A percentile compares a stretch with the other conserved stretches of the same genome.
These are phyloP conservation scores for Candida montana DNA, from an alignment of 805 yeast genomes.

Conservation along the genomic window DNA sequence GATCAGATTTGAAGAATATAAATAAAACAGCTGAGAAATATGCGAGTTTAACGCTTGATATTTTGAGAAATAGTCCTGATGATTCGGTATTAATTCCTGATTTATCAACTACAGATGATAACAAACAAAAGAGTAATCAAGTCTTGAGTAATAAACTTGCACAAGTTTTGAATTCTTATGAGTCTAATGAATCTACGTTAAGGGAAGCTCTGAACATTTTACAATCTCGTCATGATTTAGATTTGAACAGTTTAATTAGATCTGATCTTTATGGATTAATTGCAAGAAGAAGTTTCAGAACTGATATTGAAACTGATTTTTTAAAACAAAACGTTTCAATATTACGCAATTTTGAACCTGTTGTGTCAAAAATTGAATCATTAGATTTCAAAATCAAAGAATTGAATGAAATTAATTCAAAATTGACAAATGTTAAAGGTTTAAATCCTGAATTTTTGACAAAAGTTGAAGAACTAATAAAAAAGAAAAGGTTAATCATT, in stretches of 20 bases:
- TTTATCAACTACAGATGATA: slow-evolving; percentile 4
- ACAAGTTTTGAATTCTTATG: slow-evolving; percentile 29
- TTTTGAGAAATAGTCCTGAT: slow-evolving; percentile 25
- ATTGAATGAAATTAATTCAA: slow-evolving; percentile 14
- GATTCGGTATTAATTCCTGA: slow-evolving; percentile 9
- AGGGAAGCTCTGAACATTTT: slow-evolving; percentile 30
- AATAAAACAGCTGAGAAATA: slow-evolving; percentile 38
- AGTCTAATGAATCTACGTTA: slow-evolving; percentile 26
- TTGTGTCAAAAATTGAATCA: slow-evolving; percentile 36
- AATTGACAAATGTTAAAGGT: slow-evolving; percentile 12
- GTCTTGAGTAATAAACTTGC: slow-evolving; percentile 31
- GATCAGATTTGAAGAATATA: slow-evolving; percentile 9
- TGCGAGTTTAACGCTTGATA: slow-evolving; percentile 40
- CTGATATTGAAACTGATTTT: slow-evolving; percentile 56
- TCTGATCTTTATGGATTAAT: slow-evolving; percentile 49
- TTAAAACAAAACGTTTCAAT: slow-evolving; percentile 50
- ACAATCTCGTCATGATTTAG: slow-evolving; percentile 29
- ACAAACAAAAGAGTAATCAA: slow-evolving; percentile 18
- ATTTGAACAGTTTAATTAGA: slow-evolving; percentile 17
- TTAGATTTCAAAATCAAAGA: slow-evolving; percentile 19
- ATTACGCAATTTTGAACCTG: slow-evolving; percentile 39
- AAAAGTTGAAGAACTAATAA: slow-evolving; percentile 17
- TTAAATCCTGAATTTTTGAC: slow-evolving; percentile 14
- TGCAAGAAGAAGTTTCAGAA: slow-evolving; percentile 53
- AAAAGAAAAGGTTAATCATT: slow-evolving; percentile 16